Evolutionary conservation across 768 basidiomycete genomes (phyloP).

Genomic region (Leucosporidium creatinivorum): DNA sequence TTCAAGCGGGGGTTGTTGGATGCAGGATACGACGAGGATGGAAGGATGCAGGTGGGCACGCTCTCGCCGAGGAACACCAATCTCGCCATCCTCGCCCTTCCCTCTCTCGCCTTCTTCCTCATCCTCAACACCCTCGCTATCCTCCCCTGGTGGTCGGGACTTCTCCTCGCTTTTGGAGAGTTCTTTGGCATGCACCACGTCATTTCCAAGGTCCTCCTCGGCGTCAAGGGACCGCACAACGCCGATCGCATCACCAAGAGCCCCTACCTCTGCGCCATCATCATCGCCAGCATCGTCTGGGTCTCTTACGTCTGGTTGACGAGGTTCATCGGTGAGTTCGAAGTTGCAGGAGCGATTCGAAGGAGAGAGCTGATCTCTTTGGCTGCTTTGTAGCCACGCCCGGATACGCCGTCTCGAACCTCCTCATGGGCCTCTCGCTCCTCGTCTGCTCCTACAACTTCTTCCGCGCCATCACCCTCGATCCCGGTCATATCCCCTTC

Average conservation of each 20-base stretch:
- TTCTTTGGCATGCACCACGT: slow-evolving; percentile 84
- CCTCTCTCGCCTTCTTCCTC: slow-evolving; percentile 68
- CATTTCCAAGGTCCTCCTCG: slow-evolving; percentile 73
- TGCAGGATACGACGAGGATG: slow-evolving; percentile 72
- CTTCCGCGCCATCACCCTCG: slow-evolving; percentile 77
- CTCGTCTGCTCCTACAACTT: slow-evolving; percentile 79
- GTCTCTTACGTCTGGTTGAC: slow-evolving; percentile 75
- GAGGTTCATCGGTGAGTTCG: slow-evolving; percentile 59
- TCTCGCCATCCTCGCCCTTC: slow-evolving; percentile 54
- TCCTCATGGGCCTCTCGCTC: slow-evolving; percentile 64
- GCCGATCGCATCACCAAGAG: slow-evolving; percentile 72
- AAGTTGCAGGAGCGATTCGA: no score
- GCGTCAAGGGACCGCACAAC: slow-evolving; percentile 38
- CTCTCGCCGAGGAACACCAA: slow-evolving; percentile 56
- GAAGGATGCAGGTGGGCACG: slow-evolving; percentile 57
- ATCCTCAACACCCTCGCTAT: slow-evolving; percentile 76
- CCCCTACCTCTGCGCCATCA: slow-evolving; percentile 90
- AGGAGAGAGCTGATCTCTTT: neutral
- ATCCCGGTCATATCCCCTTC: slow-evolving; percentile 79
- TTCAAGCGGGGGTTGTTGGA: slow-evolving; percentile 86
- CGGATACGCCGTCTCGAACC: slow-evolving; percentile 64
- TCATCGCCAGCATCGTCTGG: slow-evolving; percentile 76
- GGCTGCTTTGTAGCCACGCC: slow-evolving; percentile 39
- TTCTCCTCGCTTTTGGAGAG: slow-evolving; percentile 72
- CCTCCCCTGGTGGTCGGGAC: slow-evolving; percentile 82